A percentile compares a stretch with the other conserved stretches of the same genome.
Evolutionary conservation across 163 green algal species (phyloP).

Genomic region (Scenedesmus sp.): DNA sequence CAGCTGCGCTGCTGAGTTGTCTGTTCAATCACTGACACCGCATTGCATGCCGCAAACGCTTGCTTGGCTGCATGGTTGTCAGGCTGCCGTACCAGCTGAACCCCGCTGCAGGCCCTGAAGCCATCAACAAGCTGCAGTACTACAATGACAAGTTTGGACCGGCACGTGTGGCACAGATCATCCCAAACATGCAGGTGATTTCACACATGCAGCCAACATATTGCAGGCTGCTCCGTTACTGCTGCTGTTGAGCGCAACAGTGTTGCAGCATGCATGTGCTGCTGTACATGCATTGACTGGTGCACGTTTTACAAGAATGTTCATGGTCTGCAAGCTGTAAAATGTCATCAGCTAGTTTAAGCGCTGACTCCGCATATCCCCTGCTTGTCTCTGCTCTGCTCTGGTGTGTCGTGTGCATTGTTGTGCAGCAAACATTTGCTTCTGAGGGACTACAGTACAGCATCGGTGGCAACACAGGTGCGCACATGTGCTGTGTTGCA

Average conservation of each 20-base stretch:
- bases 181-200: constrained; percentile 56
- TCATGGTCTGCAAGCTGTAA: too few species aligned
- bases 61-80: not conserved
- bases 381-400: not conserved
- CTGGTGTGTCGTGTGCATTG: not conserved
- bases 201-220: not conserved
- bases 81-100: constrained; percentile 67
- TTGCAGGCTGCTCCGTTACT: not conserved
- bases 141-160: constrained; percentile 74
- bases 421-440: constrained; percentile 60
- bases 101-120: constrained; percentile 56
- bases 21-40: not conserved
- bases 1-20: too few species aligned
- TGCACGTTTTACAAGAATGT: not conserved
- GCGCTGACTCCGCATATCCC: not conserved
- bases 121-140: constrained; percentile 64
- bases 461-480: constrained; percentile 63
- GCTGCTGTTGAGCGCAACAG: too few species aligned
- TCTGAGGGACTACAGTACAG: constrained; percentile 65
- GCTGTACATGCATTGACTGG: not conserved
- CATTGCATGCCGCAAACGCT: not conserved
- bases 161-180: constrained; percentile 52
- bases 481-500: not conserved
- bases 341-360: too few species aligned
- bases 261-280: not conserved